These are phyloP conservation scores for Podaxis sp. DNA, from an alignment of 768 basidiomycete species.

Conservation along the genomic window DNA sequence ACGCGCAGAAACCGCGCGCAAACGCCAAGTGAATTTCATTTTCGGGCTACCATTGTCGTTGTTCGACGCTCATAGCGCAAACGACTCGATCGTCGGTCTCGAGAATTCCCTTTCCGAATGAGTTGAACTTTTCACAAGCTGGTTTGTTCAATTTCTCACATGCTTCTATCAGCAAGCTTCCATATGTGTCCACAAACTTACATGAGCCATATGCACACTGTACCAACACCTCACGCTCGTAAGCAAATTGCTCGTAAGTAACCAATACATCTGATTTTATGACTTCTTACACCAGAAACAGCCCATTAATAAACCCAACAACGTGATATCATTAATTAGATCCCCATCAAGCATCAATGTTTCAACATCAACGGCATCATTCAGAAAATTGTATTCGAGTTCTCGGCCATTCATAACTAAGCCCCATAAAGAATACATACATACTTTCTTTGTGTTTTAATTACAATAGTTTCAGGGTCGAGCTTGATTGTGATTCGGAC, in stretches of 20 bases:
- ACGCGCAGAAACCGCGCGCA: background rate
- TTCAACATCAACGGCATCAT: conserved; percentile 9
- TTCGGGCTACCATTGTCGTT: too few species aligned
- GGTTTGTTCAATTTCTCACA: background rate
- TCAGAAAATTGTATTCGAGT: conserved; percentile 3
- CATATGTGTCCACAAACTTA: background rate
- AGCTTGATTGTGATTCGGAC: conserved; percentile 1
- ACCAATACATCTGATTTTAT: background rate
- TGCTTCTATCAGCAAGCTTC: background rate
- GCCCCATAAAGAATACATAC: background rate
- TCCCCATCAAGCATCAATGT: conserved; percentile 6
- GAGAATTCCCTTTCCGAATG: background rate
- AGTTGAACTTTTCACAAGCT: background rate
- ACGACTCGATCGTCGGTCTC: too few species aligned
- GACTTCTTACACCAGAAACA: background rate
- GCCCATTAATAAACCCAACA: background rate
- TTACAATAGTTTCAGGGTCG: conserved; percentile 5
- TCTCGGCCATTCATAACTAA: background rate
- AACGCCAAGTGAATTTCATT: too few species aligned
- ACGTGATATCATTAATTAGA: background rate
- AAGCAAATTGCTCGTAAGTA: background rate
- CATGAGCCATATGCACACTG: background rate
- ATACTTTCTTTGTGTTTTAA: conserved; percentile 10
- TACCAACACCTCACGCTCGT: background rate
- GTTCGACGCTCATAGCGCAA: too few species aligned